Conservation (phyloP, 1,139 yeast genomes). For the Kodamaea plutei region DNA sequence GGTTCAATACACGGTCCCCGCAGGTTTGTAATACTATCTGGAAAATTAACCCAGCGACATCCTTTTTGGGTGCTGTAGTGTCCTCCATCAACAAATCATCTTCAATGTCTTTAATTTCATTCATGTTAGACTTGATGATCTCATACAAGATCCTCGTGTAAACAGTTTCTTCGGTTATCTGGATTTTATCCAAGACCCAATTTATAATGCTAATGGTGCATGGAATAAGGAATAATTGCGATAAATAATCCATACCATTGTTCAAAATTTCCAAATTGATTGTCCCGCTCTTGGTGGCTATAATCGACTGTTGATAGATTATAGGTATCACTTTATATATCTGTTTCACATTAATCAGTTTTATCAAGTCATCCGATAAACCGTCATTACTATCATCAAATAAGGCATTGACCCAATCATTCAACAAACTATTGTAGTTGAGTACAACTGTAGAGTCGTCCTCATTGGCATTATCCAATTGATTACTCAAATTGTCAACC, state of each 20-base stretch:
- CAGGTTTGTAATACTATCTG: slow-evolving; percentile 22
- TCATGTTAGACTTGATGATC: slow-evolving; percentile 21
- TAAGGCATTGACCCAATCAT: slow-evolving; percentile 76
- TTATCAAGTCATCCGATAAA: slow-evolving; percentile 75
- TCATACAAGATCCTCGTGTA: slow-evolving; percentile 20
- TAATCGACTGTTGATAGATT: slow-evolving; percentile 68
- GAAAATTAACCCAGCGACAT: slow-evolving; percentile 20
- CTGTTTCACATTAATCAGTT: slow-evolving; percentile 63
- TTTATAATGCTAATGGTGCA: slow-evolving; percentile 34
- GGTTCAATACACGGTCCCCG: slow-evolving; percentile 18
- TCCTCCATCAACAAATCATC: slow-evolving; percentile 9
- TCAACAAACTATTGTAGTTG: slow-evolving; percentile 48
- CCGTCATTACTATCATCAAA: slow-evolving; percentile 76
- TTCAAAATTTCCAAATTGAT: slow-evolving; percentile 33
- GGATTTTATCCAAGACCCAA: slow-evolving; percentile 22
- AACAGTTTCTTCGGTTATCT: slow-evolving; percentile 10
- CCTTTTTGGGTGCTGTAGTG: slow-evolving; percentile 8
- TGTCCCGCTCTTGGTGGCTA: slow-evolving; percentile 54
- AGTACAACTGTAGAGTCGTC: slow-evolving; percentile 31
- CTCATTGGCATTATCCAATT: slow-evolving; percentile 13
- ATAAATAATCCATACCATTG: slow-evolving; percentile 44
- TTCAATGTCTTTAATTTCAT: slow-evolving; percentile 9
- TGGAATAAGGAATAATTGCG: slow-evolving; percentile 40
- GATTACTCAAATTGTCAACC: slow-evolving; percentile 25
- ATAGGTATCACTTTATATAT: slow-evolving; percentile 67